Evolutionary conservation across 169 alveolate genomes (phyloP).

Genomic region (Plasmodium cynomolgi): DNA sequence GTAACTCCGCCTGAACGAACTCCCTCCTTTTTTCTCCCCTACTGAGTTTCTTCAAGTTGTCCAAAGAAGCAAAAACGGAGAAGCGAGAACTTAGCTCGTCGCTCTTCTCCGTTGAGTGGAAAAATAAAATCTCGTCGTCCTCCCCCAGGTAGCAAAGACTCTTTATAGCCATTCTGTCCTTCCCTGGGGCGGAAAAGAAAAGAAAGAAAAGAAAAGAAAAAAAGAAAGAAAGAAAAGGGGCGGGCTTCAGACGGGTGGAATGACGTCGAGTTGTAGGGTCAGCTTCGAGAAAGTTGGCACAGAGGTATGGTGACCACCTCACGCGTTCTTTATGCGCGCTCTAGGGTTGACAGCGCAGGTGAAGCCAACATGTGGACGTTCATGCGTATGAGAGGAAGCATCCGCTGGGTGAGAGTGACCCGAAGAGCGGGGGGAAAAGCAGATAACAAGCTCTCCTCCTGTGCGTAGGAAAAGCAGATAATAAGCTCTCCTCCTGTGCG

Average conservation of each 20-base stretch:
- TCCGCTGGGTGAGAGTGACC: background rate
- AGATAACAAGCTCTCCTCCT: background rate
- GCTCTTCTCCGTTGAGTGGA: conserved; percentile 35
- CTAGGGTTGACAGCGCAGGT: background rate
- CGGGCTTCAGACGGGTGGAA: background rate
- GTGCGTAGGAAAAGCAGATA: background rate
- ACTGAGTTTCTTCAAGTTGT: conserved; percentile 42
- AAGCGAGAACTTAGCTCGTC: conserved; percentile 56
- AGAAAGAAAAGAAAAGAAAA: background rate
- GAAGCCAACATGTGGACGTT: background rate
- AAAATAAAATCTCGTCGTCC: conserved; percentile 51
- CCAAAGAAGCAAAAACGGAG: conserved; percentile 23
- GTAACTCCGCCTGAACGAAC: background rate
- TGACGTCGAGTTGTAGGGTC: background rate
- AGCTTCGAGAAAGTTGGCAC: too few relatives aligned
- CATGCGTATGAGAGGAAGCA: background rate
- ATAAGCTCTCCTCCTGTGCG: background rate
- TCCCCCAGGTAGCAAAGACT: conserved; percentile 60
- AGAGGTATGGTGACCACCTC: background rate
- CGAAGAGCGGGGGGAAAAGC: background rate
- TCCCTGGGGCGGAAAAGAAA: background rate
- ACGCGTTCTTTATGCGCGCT: background rate
- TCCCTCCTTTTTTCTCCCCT: background rate
- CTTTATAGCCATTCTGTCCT: conserved; percentile 40
- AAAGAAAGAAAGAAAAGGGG: background rate